Conservation (phyloP, 192 early-diverging fungal species). For the Rhizophagus sp. region DNA sequence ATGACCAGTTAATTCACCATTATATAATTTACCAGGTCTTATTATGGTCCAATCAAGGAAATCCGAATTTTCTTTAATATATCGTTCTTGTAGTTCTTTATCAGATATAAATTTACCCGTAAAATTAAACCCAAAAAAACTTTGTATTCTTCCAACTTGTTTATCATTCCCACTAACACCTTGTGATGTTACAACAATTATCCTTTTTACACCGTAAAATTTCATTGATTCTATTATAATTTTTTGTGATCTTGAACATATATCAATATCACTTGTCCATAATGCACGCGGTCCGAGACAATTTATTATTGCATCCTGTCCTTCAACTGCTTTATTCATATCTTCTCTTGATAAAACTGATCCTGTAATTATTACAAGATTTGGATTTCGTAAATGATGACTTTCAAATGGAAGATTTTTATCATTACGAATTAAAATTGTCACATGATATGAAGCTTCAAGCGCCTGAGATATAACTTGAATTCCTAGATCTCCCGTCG, state of each 20-base stretch:
- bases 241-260: background rate
- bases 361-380: constrained; percentile 38
- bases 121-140: constrained; percentile 31
- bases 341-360: constrained; percentile 38
- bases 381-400: constrained; percentile 38
- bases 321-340: constrained; percentile 40
- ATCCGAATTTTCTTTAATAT: constrained; percentile 34
- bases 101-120: constrained; percentile 38
- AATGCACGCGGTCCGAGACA: constrained; percentile 35
- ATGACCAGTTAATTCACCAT: constrained; percentile 34
- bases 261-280: background rate
- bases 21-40: constrained; percentile 37
- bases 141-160: constrained; percentile 12
- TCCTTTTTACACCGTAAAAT: constrained; percentile 31
- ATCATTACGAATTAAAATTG: constrained; percentile 39
- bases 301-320: constrained; percentile 44
- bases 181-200: constrained; percentile 37
- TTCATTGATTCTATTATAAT: constrained; percentile 1
- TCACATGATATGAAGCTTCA: constrained; percentile 40
- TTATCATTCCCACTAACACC: background rate
- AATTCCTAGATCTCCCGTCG: constrained; percentile 36
- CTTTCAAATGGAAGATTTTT: constrained; percentile 32
- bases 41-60: constrained; percentile 45
- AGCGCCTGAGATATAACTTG: constrained; percentile 41
- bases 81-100: constrained; percentile 41